Evolutionary conservation across 257 asterid genomes (phyloP), one percentile per base, ranked within the genome.

Genomic region (Marsdenia floribunda): DNA sequence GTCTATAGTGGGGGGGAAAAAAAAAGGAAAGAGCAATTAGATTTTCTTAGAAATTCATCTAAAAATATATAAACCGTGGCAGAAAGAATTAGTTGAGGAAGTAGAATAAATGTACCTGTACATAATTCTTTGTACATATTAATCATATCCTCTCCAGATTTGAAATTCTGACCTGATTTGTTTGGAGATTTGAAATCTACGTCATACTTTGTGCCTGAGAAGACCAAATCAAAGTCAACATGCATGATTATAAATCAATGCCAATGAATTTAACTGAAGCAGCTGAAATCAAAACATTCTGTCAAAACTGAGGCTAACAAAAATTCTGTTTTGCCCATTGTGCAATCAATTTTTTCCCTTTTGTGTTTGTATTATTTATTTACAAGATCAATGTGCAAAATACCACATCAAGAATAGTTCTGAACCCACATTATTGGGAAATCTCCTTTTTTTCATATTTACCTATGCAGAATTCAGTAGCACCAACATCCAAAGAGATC

Each of bases 401-500:
- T 5, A 44, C 37, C 22, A 33, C 33, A 38, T 49, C 53, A 71
- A 12, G 24, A 58, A 68, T 44, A 40, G n/a, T 69, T 74, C 70
- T 52, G 33, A 70, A 24, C 38, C 65, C 60, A 75, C 35, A 70
- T 12, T 26, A 80, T 24, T 60, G 77, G 46, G 78, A 47, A 60
- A 59, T 67, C 44, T 47, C 14, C 11, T 47, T 22, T 54, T 49
- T 29, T 74, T 9, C 24, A 3, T 80, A 53, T 24, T 82, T 80
- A 95, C 99, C 99, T 82, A 87, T 89, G 86, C 99, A 95, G 84
- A 95, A 95, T 70, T 92, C 93, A 66, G 99, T 92, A 72, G 99
- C 99, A 73, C 90, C 91, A 77, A 84, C 90, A 83, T 91, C 98
- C 82, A 95, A 69, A 64, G 96, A 92, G 75, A 95, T 90, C 90